Evolutionary conservation across 2,329 filamentous ascomycete species (phyloP).

Genomic region (Blumeria hordei): DNA sequence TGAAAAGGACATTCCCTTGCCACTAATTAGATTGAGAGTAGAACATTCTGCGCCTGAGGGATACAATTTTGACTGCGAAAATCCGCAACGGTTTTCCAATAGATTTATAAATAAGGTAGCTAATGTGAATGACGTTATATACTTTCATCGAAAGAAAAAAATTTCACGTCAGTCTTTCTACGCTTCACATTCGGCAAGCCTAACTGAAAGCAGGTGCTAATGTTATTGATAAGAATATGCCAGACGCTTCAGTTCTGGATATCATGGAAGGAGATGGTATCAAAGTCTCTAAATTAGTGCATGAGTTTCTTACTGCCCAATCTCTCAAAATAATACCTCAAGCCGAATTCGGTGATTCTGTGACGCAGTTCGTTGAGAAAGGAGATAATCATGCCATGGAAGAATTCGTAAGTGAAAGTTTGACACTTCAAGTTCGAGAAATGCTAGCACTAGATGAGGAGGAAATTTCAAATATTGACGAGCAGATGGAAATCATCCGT

Average conservation of each 20-base stretch:
- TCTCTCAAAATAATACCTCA: constrained; percentile 82
- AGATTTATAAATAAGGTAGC: constrained; percentile 76
- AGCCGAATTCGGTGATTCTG: constrained; percentile 77
- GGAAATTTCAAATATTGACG: constrained; percentile 39
- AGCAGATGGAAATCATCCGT: constrained; percentile 43
- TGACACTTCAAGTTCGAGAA: constrained; percentile 45
- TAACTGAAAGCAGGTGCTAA: constrained; percentile 16
- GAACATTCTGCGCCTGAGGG: constrained; percentile 73
- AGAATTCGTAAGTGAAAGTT: constrained; percentile 47
- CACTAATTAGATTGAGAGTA: constrained; percentile 71
- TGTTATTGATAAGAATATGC: constrained; percentile 27
- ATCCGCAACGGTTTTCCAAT: constrained; percentile 88
- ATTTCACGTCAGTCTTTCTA: constrained; percentile 19
- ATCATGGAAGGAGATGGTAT: constrained; percentile 45
- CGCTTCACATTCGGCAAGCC: background rate
- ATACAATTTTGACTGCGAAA: constrained; percentile 72
- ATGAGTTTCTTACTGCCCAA: constrained; percentile 67
- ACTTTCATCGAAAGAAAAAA: constrained; percentile 75
- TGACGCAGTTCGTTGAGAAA: constrained; percentile 81
- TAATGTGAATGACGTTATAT: constrained; percentile 80
- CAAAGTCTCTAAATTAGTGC: constrained; percentile 71
- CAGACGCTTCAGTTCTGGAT: constrained; percentile 38
- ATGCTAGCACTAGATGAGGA: constrained; percentile 42
- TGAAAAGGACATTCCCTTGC: constrained; percentile 44
- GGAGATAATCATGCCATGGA: constrained; percentile 88